Conservation (phyloP, 805 yeast genomes). For the Lachancea sp. region DNA sequence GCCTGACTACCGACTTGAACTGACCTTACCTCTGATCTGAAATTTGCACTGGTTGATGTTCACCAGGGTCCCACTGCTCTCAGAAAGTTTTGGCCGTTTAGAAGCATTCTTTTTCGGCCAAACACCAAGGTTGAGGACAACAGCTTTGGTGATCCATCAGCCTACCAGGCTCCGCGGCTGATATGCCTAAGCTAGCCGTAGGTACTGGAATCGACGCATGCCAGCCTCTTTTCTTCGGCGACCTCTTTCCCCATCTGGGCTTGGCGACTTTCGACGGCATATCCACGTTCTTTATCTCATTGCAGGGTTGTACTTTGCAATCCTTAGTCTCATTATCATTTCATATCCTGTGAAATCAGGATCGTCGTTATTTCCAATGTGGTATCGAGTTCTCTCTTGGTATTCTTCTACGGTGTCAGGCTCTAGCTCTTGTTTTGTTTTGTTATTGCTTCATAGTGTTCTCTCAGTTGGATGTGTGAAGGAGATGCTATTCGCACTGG, state of each 20-base stretch:
- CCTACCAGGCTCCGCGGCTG: neutral
- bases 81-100: constrained; percentile 16
- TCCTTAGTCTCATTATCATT: constrained; percentile 79
- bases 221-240: constrained; percentile 35
- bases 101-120: constrained; percentile 5
- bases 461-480: constrained; percentile 75
- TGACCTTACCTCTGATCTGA: constrained; percentile 1
- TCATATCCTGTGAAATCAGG: constrained; percentile 92
- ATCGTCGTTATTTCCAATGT: constrained; percentile 89
- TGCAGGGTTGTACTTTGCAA: constrained; percentile 42
- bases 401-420: constrained; percentile 70
- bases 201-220: constrained; percentile 19
- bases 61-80: constrained; percentile 9
- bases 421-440: constrained; percentile 70
- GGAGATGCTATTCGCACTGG: constrained; percentile 62
- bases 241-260: constrained; percentile 17
- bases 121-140: constrained; percentile 2
- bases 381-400: constrained; percentile 86
- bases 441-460: constrained; percentile 68
- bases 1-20: neutral
- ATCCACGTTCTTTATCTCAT: constrained; percentile 33
- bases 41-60: constrained; percentile 11
- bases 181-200: neutral
- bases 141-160: constrained; percentile 15
- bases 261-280: constrained; percentile 5